Evolutionary conservation across 345 rosid genomes (phyloP).

Genomic region (Eucalyptus pumila): DNA sequence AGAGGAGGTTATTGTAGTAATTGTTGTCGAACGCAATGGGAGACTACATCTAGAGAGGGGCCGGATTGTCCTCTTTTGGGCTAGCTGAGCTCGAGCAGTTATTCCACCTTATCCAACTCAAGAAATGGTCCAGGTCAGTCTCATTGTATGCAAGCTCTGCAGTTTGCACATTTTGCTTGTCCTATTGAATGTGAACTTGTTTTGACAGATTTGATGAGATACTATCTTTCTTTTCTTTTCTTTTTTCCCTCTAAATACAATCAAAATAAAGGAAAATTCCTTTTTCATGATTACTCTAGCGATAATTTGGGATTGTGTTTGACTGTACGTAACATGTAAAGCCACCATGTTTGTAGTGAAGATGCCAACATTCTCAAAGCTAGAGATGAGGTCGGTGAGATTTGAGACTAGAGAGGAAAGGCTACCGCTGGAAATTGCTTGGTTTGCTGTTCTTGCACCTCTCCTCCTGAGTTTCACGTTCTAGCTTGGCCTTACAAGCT

Average conservation of each 20-base stretch:
- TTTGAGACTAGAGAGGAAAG: constrained; percentile 37
- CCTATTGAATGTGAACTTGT: constrained; percentile 71
- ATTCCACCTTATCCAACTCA: constrained; percentile 17
- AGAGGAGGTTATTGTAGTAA: constrained; percentile 51
- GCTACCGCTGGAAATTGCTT: constrained; percentile 41
- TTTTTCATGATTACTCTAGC: not conserved
- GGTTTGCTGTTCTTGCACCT: constrained; percentile 41
- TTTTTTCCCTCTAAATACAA: not conserved
- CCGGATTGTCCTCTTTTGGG: constrained; percentile 36
- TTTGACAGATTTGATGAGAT: not conserved
- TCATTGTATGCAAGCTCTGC: constrained; percentile 52
- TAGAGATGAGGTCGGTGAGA: constrained; percentile 33
- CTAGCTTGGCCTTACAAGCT: constrained; percentile 67
- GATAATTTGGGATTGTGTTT: too few relatives aligned
- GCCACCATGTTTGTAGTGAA: constrained; percentile 69
- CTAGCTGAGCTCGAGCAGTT: constrained; percentile 29
- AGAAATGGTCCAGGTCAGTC: constrained; percentile 38
- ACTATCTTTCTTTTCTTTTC: too few relatives aligned
- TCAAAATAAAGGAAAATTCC: not conserved
- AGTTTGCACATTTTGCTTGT: constrained; percentile 34
- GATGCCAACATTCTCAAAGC: constrained; percentile 41
- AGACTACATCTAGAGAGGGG: constrained; percentile 43
- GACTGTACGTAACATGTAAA: constrained; percentile 25
- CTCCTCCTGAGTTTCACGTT: constrained; percentile 61
- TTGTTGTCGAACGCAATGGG: constrained; percentile 43